Base-by-base conservation (phyloP, 129 eudicot species). In the Heracleum sosnowskyi region DNA sequence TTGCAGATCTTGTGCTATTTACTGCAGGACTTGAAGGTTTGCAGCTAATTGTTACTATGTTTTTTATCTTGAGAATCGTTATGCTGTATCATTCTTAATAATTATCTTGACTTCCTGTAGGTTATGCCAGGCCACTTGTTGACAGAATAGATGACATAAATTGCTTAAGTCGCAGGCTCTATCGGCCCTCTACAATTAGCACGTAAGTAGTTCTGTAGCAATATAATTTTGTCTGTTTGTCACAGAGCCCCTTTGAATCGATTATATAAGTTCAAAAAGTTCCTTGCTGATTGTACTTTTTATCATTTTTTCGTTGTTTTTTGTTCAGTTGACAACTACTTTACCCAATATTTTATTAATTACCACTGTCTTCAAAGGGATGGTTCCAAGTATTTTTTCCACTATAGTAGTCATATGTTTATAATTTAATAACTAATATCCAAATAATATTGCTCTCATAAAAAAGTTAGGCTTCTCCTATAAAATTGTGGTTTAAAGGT, bases 21-120 rank as follows among this genome's bases (percentile, higher is more conserved):
- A 96, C 99, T 24, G 99, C 99, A 24, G 99, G 97, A 70, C 99
- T 96, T 83, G 99, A 96, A 96, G 99, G 99, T 95, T 83, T 64
- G 81, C 69, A 94, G 90, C 81, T 64, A 76, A 66, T 64, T 40
- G 29, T 74, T 17, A 20, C 73, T 69, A 71, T 74, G 17, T 80
- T 7, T 42, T 53, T 77, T 74, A 66, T 24, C 79, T 71, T 79
- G 75, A 31, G 35, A 75, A 42, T 75, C 13, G 79, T 18, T n/a
- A 24, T 45, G 42, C 35, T 51, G 76, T 64, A 35, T 49, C 37
- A 37, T 57, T 29, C 73, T 73, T 78, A n/a, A 66, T 78, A n/a
- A 66, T 28, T 10, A 70, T 86, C 73, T 75, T 79, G 29, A 79
- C 60, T 26, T 71, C 36, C 70, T 87, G 75, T 87, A 96, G 99